Base-by-base conservation (phyloP, 108 stramenopile genomes). In the Nitzschia sp. region DNA sequence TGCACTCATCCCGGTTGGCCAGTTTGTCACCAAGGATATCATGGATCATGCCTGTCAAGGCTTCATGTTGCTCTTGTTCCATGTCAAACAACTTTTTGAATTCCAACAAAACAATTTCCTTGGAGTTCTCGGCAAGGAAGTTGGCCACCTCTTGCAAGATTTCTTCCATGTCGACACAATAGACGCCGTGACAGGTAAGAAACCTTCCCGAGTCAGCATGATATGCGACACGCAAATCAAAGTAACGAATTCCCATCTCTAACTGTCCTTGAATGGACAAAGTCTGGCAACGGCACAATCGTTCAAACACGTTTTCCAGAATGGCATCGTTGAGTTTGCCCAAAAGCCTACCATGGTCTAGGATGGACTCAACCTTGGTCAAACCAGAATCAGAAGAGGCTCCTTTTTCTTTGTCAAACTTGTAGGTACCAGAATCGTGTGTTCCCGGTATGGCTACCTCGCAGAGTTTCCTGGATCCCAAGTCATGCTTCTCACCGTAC, bases 161-260 rank as follows among this genome's bases (percentile, higher is more conserved):
- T 29, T 53, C 54, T 15, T 56, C 41, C 58, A 69, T 56, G 65
- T 75, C 53, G 20, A 56, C 74, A 55, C 74, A 75, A 57, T 46
- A 69, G n/a, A 75, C 74, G 25, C 74, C 74, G 46, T 75, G 74
- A 57, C 74, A 75, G 22, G 74, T 75, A 6, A 70, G 57, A 22
- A 69, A 75, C 51, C 43, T 22, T 34, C 53, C 61, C 9, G 64
- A 65, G 9, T 75, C 74, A 12, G 44, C 67, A 41, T 75, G 74
- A 56, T 48, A 59, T 20, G 48, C 74, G 0, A 72, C 40, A 9
- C 71, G 53, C 43, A 72, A 43, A 72, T 72, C 71, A n/a, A 72
- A 5, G 42, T 72, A 72, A 0, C 71, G 71, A 57, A 72, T 72
- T 19, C 71, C 71, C 34, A 38, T n/a, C 21, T 72, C 63, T 14